These are phyloP conservation scores for Hanseniaspora occidentalis DNA, from an alignment of 805 yeast species.

Conservation along the genomic window DNA sequence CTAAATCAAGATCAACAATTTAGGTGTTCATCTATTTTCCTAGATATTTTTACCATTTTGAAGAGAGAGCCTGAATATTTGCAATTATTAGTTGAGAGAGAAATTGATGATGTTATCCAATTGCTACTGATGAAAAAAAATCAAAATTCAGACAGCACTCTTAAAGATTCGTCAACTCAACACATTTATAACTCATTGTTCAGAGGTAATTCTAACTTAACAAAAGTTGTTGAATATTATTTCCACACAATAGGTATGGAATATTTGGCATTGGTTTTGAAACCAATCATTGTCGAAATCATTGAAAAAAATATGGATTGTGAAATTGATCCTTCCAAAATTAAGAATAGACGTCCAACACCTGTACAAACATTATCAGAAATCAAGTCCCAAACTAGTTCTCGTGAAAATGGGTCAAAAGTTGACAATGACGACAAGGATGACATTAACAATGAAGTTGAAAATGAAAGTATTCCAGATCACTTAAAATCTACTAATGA, in stretches of 20 bases:
- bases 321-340: constrained; percentile 71
- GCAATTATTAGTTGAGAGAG: constrained; percentile 51
- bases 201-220: constrained; percentile 74
- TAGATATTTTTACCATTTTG: constrained; percentile 45
- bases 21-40: no score
- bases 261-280: constrained; percentile 60
- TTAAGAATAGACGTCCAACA: constrained; percentile 19
- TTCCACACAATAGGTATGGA: constrained; percentile 69
- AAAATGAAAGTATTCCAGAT: constrained; percentile 26
- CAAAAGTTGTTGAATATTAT: constrained; percentile 70
- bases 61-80: constrained; percentile 66
- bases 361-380: not conserved
- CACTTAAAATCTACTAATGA: constrained; percentile 2
- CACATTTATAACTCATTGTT: constrained; percentile 50
- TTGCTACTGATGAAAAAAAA: constrained; percentile 12
- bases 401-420: no score
- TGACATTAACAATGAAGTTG: constrained; percentile 19
- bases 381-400: no score
- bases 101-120: constrained; percentile 32
- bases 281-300: constrained; percentile 48
- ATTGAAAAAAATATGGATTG: constrained; percentile 40
- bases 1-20: constrained; percentile 26
- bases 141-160: constrained; percentile 3
- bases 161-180: constrained; percentile 14
- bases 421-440: not conserved